Percentiles rank a stretch among this genome's conserved stretches.
Evolutionary conservation across 192 early-diverging fungal species (phyloP).

Genomic region (Entophlyctis helioformis): DNA sequence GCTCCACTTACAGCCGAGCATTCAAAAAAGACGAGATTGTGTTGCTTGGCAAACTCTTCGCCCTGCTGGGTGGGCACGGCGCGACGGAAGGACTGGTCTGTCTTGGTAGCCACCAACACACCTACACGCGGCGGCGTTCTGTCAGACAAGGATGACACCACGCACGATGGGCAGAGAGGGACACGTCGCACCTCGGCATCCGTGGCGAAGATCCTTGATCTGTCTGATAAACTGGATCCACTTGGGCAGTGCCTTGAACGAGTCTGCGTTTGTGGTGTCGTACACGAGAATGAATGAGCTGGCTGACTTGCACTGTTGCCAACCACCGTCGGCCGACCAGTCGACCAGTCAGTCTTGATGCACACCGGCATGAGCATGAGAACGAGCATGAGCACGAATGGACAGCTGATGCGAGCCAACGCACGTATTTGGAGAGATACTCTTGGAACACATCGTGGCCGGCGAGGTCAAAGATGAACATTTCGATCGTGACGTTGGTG

Average conservation of each 20-base stretch:
- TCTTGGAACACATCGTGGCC: slow-evolving; percentile 30
- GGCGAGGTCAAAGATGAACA: slow-evolving; percentile 31
- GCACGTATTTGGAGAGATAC: slow-evolving; percentile 17
- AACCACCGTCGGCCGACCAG: too few species aligned
- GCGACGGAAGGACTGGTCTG: slow-evolving; percentile 20
- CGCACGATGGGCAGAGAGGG: too few species aligned
- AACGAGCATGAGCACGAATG: too few species aligned
- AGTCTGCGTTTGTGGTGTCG: slow-evolving; percentile 30
- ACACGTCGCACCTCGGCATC: too few species aligned
- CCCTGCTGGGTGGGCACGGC: slow-evolving; percentile 23
- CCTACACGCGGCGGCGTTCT: slow-evolving; percentile 15
- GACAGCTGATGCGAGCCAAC: slow-evolving; percentile 1
- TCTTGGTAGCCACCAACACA: slow-evolving; percentile 31
- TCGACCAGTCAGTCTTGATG: too few species aligned
- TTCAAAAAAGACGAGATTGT: slow-evolving; percentile 33
- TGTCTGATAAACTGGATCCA: slow-evolving; percentile 28
- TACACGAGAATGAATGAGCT: slow-evolving; percentile 28
- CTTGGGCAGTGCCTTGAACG: slow-evolving; percentile 22
- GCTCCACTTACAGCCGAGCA: slow-evolving; percentile 24
- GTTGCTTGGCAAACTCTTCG: slow-evolving; percentile 26
- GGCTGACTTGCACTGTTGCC: too few species aligned
- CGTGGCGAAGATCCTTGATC: too few species aligned
- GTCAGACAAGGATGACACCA: too few species aligned
- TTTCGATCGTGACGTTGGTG: slow-evolving; percentile 26
- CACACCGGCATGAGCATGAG: neutral